Base-by-base conservation (phyloP, 1,284 basidiomycete genomes). In the Serendipita sp. region DNA sequence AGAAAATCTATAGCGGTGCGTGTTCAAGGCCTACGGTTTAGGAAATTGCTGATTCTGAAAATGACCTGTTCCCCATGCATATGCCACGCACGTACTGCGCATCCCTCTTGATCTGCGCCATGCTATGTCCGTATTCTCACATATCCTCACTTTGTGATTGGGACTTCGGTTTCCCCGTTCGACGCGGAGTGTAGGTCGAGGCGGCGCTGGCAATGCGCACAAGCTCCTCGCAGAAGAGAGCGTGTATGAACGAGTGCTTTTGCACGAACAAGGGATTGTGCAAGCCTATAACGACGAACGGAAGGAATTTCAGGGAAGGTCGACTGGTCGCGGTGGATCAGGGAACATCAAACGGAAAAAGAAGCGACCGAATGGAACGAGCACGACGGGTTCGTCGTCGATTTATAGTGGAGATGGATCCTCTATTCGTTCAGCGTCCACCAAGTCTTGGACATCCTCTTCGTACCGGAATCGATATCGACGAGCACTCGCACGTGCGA, bases 341-440 rank as follows among this genome's bases (percentile, higher is more conserved):
- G 53, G 26, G 8, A 58, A 58, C 32, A 58, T 58, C 53, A 58
- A 58, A 17, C 26, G 53, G 15, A 58, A 58, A 29, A 58, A 58
- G 53, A 30, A 30, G 53, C 5, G 17, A 10, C 8, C 47, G 8
- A 49, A 30, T 15, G 47, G 29, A 15, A 49, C 47, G 29, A 22
- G 47, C n/a, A 49, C 47, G 47, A 5, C 47, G 8, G 47, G 17
- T 8, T 49, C 29, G 29, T 30, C 47, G 17, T 58, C 53, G 26
- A 22, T n/a, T 26, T 30, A 58, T 58, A 58, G 26, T 32, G 38
- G 38, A 41, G 26, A 35, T 58, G 15, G 15, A 22, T 30, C 53
- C 26, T 58, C 53, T 10, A 58, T 58, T n/a, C 53, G 53, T 10
- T 32, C 53, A 10, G n/a, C 5, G 8, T 58, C 53, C 10, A n/a